Conservation (phyloP, 768 basidiomycete species). For the Serpula lacrymans region DNA sequence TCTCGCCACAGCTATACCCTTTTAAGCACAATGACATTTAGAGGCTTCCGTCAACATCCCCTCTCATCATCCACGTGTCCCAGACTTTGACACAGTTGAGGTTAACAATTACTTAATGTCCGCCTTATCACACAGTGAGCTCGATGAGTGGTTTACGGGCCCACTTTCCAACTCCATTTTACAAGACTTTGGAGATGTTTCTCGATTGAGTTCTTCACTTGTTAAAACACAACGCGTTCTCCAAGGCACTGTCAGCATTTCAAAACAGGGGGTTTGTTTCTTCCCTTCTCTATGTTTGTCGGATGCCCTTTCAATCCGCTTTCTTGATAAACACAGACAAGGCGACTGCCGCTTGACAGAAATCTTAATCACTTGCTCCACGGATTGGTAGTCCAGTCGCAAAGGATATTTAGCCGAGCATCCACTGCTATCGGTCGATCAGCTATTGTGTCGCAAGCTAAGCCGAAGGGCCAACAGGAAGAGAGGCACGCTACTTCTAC, state of each 20-base stretch:
- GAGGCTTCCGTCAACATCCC: conserved; percentile 49
- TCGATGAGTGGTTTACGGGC: conserved; percentile 81
- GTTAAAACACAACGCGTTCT: neutral
- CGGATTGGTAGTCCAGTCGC: conserved; percentile 59
- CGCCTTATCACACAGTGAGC: conserved; percentile 61
- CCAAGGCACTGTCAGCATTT: no score
- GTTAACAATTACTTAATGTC: conserved; percentile 77
- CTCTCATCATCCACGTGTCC: conserved; percentile 45
- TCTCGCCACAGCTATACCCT: neutral
- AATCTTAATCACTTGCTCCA: conserved; percentile 66
- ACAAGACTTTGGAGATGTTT: conserved; percentile 17
- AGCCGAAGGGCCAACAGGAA: conserved; percentile 18
- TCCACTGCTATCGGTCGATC: conserved; percentile 63
- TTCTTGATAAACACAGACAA: no score
- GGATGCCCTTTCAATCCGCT: conserved; percentile 26
- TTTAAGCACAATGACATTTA: conserved; percentile 12
- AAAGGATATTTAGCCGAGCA: conserved; percentile 58
- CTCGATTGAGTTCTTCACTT: neutral
- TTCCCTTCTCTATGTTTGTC: no score
- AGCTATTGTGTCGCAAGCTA: conserved; percentile 40
- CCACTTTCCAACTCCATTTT: conserved; percentile 36
- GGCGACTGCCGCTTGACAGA: no score
- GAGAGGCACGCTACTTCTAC: conserved; percentile 29
- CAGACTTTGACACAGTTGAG: conserved; percentile 70
- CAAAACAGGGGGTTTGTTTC: no score